Evolutionary conservation across 1,284 basidiomycete species (phyloP).

Genomic region (Stygiomarasmius scandens): DNA sequence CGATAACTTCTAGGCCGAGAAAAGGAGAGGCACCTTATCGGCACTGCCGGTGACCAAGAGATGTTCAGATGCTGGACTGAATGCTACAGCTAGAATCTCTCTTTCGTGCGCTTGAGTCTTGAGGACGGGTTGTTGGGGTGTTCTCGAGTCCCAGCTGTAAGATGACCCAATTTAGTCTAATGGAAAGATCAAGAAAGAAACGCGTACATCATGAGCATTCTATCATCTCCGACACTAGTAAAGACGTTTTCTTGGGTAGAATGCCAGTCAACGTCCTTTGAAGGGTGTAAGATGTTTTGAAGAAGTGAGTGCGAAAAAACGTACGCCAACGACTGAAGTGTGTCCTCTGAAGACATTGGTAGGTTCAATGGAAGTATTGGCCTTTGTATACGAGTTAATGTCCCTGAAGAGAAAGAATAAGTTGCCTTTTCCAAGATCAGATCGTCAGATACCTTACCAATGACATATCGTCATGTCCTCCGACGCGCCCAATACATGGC

Average conservation of each 20-base stretch:
- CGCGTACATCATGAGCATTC: constrained; percentile 92
- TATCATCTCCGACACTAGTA: constrained; percentile 97
- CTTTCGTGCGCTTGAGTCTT: constrained; percentile 87
- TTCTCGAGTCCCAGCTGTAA: constrained; percentile 90
- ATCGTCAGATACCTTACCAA: constrained; percentile 63
- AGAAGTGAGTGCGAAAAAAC: constrained; percentile 31
- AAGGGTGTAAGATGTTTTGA: constrained; percentile 7
- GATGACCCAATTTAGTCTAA: constrained; percentile 12
- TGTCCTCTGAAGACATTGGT: constrained; percentile 86
- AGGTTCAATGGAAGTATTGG: constrained; percentile 79
- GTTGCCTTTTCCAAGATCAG: background rate
- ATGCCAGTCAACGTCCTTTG: constrained; percentile 97
- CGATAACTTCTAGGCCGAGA: background rate
- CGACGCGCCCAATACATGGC: constrained; percentile 89
- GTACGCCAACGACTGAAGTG: constrained; percentile 85
- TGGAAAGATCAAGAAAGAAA: too few species aligned
- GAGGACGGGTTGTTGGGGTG: constrained; percentile 66
- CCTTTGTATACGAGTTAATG: constrained; percentile 87
- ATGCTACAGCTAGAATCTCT: constrained; percentile 91
- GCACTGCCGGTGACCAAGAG: constrained; percentile 93
- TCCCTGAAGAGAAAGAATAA: constrained; percentile 63
- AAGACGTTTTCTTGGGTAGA: constrained; percentile 83
- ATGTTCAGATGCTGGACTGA: constrained; percentile 82
- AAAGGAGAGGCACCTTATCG: constrained; percentile 70
- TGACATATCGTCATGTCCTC: constrained; percentile 97